Percentiles rank a stretch among this genome's conserved stretches.
phyloP scores from a whole-genome alignment of 1,284 basidiomycete genomes.

The Trametes polyzona region DNA sequence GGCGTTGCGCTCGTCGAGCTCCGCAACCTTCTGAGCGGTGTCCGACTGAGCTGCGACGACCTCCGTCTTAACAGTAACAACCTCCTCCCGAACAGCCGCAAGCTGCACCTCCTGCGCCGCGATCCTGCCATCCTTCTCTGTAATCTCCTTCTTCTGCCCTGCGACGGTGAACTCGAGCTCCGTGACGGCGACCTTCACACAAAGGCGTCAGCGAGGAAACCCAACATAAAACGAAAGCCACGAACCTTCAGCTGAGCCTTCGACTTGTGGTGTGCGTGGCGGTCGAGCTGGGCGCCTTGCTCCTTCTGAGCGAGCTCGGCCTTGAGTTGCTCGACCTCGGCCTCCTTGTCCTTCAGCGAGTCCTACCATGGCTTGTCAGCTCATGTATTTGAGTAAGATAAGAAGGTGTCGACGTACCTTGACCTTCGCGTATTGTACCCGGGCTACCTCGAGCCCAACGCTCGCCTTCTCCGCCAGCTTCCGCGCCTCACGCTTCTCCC shows the following conservation, averaged over 20 bases:
- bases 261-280: not conserved
- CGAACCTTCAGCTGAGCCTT: not conserved
- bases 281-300: not conserved
- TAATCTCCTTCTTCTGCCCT: not conserved
- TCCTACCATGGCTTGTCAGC: no score
- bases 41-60: not conserved
- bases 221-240: not conserved
- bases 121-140: not conserved
- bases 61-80: not conserved
- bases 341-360: not conserved
- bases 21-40: no score
- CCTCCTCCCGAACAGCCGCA: not conserved
- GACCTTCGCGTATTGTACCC: no score
- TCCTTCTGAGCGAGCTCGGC: not conserved
- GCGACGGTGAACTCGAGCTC: not conserved
- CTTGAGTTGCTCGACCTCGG: not conserved
- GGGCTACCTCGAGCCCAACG: no score
- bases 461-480: no score
- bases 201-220: not conserved
- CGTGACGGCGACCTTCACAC: not conserved
- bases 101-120: not conserved
- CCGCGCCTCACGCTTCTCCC: no score
- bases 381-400: no score
- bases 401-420: no score
- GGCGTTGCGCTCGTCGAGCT: no score